Conservation (phyloP, 2,329 filamentous ascomycete genomes). For the Sclerotiophoma versabilis region DNA sequence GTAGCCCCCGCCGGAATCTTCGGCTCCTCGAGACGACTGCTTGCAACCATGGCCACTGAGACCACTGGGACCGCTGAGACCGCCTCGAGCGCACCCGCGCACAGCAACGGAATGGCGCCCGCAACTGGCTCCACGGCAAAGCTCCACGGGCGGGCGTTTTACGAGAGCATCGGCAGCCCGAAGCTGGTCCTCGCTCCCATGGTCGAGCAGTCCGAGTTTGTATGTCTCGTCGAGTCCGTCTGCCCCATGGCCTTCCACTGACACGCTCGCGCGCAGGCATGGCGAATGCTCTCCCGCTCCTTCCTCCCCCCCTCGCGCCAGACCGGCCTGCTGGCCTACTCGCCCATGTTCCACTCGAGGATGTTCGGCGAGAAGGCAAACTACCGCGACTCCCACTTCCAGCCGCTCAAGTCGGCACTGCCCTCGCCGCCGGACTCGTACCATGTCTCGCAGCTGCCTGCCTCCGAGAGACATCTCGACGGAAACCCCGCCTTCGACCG, state of each 20-base stretch:
- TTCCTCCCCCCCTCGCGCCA: constrained; percentile 72
- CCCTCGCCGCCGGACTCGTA: constrained; percentile 46
- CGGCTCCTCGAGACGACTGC: constrained; percentile 15
- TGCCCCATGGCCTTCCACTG: constrained; percentile 6
- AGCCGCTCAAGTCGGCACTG: constrained; percentile 62
- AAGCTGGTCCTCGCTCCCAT: constrained; percentile 93
- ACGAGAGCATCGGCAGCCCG: constrained; percentile 91
- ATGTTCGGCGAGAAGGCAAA: constrained; percentile 79
- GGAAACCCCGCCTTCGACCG: constrained; percentile 85
- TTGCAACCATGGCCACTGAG: constrained; percentile 28
- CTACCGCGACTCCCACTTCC: constrained; percentile 83
- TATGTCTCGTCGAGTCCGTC: constrained; percentile 57
- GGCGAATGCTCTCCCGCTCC: constrained; percentile 94
- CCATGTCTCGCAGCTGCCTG: constrained; percentile 41
- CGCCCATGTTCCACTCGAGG: constrained; percentile 94
- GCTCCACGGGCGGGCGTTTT: constrained; percentile 86
- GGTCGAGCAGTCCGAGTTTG: constrained; percentile 98
- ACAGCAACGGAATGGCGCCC: constrained; percentile 19
- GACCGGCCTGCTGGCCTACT: constrained; percentile 78
- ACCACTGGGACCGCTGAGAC: constrained; percentile 26
- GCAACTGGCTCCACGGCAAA: constrained; percentile 55
- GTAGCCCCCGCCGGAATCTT: constrained; percentile 20
- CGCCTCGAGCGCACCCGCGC: constrained; percentile 10
- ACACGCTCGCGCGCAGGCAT: constrained; percentile 68
- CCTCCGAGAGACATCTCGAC: constrained; percentile 65